A percentile compares a stretch with the other conserved stretches of the same genome.
These are phyloP conservation scores for Cystobasidiaceae sp. DNA, from an alignment of 1,284 basidiomycete genomes.

Conservation along the genomic window DNA sequence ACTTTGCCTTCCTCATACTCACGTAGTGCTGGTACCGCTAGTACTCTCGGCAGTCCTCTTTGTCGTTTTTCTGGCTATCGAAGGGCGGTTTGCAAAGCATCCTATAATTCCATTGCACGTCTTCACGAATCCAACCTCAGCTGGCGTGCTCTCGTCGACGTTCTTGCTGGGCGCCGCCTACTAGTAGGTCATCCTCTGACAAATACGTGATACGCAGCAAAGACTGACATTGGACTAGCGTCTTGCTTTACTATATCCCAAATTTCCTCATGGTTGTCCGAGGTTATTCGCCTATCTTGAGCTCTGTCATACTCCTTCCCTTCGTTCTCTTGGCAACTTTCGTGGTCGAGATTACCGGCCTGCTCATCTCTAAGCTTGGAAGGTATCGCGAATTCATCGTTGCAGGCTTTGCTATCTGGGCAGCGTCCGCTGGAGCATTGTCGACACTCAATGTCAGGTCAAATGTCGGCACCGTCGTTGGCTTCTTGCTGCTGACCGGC, in stretches of 20 bases:
- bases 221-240: neutral
- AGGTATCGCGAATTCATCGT: conserved; percentile 62
- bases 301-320: conserved; percentile 61
- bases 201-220: conserved; percentile 3
- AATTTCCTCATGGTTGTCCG: conserved; percentile 69
- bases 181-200: conserved; percentile 43
- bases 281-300: conserved; percentile 59
- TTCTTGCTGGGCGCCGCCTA: conserved; percentile 59
- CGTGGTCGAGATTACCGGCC: conserved; percentile 51
- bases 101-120: conserved; percentile 50
- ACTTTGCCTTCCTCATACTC: conserved; percentile 59
- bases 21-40: conserved; percentile 57
- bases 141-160: conserved; percentile 47
- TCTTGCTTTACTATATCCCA: conserved; percentile 54
- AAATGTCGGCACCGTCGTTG: conserved; percentile 55
- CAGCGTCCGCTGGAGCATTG: conserved; percentile 62
- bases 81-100: conserved; percentile 62
- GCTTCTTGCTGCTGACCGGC: conserved; percentile 64
- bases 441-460: conserved; percentile 58
- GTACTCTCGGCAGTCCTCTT: conserved; percentile 57
- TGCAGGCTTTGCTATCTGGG: conserved; percentile 62
- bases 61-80: conserved; percentile 63
- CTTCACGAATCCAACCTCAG: neutral
- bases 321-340: conserved; percentile 53
- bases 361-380: conserved; percentile 61